These are phyloP conservation scores for Candida sakaeoensis DNA, from an alignment of 805 yeast species.

Conservation along the genomic window DNA sequence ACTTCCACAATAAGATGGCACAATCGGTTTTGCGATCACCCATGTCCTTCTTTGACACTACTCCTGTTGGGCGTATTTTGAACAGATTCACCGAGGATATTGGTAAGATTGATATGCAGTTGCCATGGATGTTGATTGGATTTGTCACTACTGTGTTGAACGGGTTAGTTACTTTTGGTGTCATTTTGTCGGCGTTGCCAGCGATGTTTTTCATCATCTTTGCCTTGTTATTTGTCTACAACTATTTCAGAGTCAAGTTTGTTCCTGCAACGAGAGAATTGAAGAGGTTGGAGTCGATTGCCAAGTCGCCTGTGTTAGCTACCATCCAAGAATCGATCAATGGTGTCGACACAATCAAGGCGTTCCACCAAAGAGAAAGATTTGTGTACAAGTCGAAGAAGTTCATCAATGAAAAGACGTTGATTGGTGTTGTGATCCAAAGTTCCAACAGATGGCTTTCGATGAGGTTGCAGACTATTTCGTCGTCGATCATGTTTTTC, in stretches of 20 bases:
- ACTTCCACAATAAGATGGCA: slow-evolving; percentile 38
- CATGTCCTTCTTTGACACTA: slow-evolving; percentile 40
- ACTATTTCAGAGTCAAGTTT: slow-evolving; percentile 25
- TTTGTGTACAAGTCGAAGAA: slow-evolving; percentile 21
- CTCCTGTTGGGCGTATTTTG: slow-evolving; percentile 38
- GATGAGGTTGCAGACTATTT: slow-evolving; percentile 34
- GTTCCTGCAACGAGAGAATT: slow-evolving; percentile 35
- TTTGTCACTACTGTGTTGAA: slow-evolving; percentile 21
- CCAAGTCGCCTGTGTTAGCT: slow-evolving; percentile 30
- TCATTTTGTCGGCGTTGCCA: slow-evolving; percentile 31
- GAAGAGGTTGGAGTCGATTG: slow-evolving; percentile 28
- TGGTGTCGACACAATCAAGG: slow-evolving; percentile 35
- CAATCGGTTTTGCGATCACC: slow-evolving; percentile 33
- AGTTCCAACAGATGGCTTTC: slow-evolving; percentile 33
- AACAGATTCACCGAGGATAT: slow-evolving; percentile 39
- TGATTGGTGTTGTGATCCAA: slow-evolving; percentile 19
- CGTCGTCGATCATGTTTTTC: slow-evolving; percentile 29
- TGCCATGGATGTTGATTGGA: slow-evolving; percentile 28
- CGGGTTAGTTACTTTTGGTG: slow-evolving; percentile 25
- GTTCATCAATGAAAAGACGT: slow-evolving; percentile 23
- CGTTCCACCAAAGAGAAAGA: slow-evolving; percentile 27
- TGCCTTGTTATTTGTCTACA: slow-evolving; percentile 25
- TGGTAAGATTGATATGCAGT: slow-evolving; percentile 26
- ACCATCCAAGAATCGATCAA: slow-evolving; percentile 35
- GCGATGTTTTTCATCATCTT: slow-evolving; percentile 27